phyloP scores from a whole-genome alignment of 2,329 filamentous ascomycete genomes.

The Stromatinia cepivora region DNA sequence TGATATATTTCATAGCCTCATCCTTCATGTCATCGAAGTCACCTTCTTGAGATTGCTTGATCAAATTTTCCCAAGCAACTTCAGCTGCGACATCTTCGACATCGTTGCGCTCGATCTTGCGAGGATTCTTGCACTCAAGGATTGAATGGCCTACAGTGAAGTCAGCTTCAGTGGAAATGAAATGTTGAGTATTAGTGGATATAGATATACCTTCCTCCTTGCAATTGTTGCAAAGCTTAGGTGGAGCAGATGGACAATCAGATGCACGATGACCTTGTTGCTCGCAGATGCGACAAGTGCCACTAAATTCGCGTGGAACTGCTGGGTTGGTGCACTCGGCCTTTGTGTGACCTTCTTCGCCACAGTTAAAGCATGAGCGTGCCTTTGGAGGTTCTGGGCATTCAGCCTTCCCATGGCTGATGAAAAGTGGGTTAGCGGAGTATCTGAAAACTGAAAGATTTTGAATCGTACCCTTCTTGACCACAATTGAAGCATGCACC shows the following conservation, averaged over 20 bases:
- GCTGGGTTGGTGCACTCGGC: constrained; percentile 59
- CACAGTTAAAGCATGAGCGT: constrained; percentile 54
- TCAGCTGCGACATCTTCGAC: constrained; percentile 54
- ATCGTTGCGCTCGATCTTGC: constrained; percentile 56
- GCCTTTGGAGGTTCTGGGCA: constrained; percentile 34
- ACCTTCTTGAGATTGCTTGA: constrained; percentile 51
- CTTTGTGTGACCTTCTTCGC: constrained; percentile 63
- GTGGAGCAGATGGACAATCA: constrained; percentile 62
- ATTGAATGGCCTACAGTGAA: constrained; percentile 53
- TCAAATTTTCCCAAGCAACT: constrained; percentile 58
- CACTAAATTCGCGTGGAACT: constrained; percentile 50
- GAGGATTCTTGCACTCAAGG: constrained; percentile 58
- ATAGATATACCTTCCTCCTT: constrained; percentile 53
- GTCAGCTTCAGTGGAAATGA: constrained; percentile 3
- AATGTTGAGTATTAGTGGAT: not conserved
- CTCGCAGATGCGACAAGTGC: constrained; percentile 60
- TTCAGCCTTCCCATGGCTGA: constrained; percentile 28
- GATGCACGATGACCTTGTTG: constrained; percentile 55
- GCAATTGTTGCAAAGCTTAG: constrained; percentile 61
- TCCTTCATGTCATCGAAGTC: constrained; percentile 66
- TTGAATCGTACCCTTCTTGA: constrained; percentile 53
- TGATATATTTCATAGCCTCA: constrained; percentile 60
- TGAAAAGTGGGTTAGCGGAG: constrained; percentile 8
- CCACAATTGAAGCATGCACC: constrained; percentile 63
- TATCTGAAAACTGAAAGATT: not conserved